Conservation (phyloP, 2,329 filamentous ascomycete genomes). For the Stagonosporopsis vannaccii region DNA sequence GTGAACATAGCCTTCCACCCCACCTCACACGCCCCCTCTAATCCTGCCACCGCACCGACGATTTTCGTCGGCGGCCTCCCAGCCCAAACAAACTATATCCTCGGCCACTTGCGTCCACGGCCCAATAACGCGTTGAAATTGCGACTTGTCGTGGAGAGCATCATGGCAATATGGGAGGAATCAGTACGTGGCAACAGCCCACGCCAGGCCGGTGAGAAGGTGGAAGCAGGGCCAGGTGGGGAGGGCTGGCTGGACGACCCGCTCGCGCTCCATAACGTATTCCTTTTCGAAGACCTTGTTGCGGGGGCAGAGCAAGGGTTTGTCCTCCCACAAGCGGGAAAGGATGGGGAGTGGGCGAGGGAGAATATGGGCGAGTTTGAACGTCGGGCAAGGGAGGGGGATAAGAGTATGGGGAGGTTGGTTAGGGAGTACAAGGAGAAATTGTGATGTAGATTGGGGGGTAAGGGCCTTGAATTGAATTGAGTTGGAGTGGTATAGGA, state of each 20-base stretch:
- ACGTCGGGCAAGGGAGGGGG: conserved; percentile 27
- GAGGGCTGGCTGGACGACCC: conserved; percentile 25
- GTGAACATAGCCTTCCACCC: conserved; percentile 53
- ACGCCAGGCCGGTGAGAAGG: no score
- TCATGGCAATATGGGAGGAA: conserved; percentile 32
- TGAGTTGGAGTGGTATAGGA: conserved; percentile 1
- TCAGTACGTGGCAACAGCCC: not conserved
- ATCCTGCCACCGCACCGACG: not conserved
- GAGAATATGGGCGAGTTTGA: conserved; percentile 33
- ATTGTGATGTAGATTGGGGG: not conserved
- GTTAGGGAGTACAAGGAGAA: conserved; percentile 20
- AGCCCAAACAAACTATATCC: conserved; percentile 29
- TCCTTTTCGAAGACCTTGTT: conserved; percentile 36
- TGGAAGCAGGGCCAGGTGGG: no score
- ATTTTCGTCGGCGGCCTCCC: conserved; percentile 9
- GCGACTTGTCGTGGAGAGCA: conserved; percentile 15
- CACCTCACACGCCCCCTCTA: conserved; percentile 4
- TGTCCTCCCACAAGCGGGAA: conserved; percentile 29
- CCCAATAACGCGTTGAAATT: conserved; percentile 18
- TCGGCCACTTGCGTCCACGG: conserved; percentile 32
- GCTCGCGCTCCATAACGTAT: conserved; percentile 33
- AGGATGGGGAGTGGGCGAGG: conserved; percentile 34
- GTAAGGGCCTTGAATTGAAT: not conserved
- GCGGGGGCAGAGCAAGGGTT: conserved; percentile 40
- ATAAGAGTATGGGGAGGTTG: conserved; percentile 31